Base-by-base conservation (phyloP, 2,329 filamentous ascomycete species). In the Macrophomina phaseolina region DNA sequence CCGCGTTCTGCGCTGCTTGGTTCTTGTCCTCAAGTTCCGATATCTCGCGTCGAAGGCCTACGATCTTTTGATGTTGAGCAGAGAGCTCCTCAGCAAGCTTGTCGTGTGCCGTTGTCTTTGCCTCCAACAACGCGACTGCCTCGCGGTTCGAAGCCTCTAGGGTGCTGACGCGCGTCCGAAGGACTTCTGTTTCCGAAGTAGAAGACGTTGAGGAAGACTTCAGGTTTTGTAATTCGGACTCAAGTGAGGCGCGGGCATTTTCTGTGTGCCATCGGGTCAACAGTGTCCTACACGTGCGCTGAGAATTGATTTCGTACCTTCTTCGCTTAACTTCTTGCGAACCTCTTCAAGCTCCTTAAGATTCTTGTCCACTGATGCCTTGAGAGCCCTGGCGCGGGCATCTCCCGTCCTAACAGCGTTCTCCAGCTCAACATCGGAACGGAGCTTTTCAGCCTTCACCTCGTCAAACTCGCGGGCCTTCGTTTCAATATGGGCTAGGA, bases 71-170 rank as follows among this genome's bases (percentile, higher is more conserved):
- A 75, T 98, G 94, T 73, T 97, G 93, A 62, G 91, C 87, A 48
- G 93, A 90, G 23, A 99, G 86, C 73, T 99, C 95, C 67, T 93
- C 90, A 4, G 92, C 89, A 2, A 99, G 85, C 68, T 89, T 89
- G 71, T 97, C 92, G 76, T 97, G 93, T 45, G 93, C 91, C 9
- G 89, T 88, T 65, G 91, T 92, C 80, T 97, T 97, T 18, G 92
- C 90, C 75, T 98, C 94, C 69, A 98, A 89, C 40, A 97, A 88
- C 49, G 91, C 90, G 4, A 98, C 81, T 14, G 93, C 94, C 70
- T 97, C 94, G 69, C 95, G 90, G 76, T 97, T 98, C 6, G 94
- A 95, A 0, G 92, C 89, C 79, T 99, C 94, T 2, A 99, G 87
- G 0, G 92, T 91, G 58, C 90, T 84, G 73, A 99, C 93, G 72